Conservation (phyloP, 2,329 filamentous ascomycete species). For the Sphaerulina vaccinii region DNA sequence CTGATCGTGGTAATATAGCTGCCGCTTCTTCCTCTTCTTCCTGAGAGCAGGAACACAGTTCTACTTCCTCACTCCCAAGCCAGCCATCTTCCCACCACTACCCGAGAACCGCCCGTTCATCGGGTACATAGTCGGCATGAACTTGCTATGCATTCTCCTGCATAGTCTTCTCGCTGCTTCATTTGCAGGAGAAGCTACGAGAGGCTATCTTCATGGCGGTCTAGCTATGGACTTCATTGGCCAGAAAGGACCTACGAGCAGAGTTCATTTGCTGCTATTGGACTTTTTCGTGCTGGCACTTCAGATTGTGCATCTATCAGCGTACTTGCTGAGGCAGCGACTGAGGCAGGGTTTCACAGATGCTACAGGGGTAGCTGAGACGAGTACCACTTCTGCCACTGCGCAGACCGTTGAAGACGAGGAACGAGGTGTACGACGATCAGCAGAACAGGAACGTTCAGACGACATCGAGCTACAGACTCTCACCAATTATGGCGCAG, state of each 20-base stretch:
- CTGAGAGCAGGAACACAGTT: conserved; percentile 57
- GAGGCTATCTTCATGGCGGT: conserved; percentile 61
- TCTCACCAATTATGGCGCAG: conserved; percentile 26
- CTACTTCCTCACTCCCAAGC: conserved; percentile 59
- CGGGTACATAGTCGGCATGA: conserved; percentile 54
- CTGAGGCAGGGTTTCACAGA: conserved; percentile 39
- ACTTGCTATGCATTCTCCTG: conserved; percentile 56
- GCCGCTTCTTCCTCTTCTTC: conserved; percentile 56
- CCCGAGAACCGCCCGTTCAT: conserved; percentile 53
- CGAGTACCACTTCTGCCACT: conserved; percentile 15
- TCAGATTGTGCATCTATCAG: conserved; percentile 58
- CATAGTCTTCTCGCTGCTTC: conserved; percentile 47
- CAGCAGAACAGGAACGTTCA: conserved; percentile 36
- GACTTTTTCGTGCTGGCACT: conserved; percentile 56
- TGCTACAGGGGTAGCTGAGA: conserved; percentile 24
- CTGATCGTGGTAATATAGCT: conserved; percentile 40
- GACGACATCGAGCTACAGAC: conserved; percentile 45
- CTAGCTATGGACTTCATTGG: conserved; percentile 65
- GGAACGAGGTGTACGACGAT: conserved; percentile 55
- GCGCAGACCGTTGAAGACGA: conserved; percentile 59
- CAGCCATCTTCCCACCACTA: conserved; percentile 51
- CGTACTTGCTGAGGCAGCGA: conserved; percentile 53
- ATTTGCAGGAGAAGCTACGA: conserved; percentile 47
- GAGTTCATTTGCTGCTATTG: conserved; percentile 51
- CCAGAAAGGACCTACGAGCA: conserved; percentile 57